Percentiles rank a stretch among this genome's conserved stretches.
Conservation (phyloP, 768 basidiomycete genomes). For the Lactifluus subvellereus region DNA sequence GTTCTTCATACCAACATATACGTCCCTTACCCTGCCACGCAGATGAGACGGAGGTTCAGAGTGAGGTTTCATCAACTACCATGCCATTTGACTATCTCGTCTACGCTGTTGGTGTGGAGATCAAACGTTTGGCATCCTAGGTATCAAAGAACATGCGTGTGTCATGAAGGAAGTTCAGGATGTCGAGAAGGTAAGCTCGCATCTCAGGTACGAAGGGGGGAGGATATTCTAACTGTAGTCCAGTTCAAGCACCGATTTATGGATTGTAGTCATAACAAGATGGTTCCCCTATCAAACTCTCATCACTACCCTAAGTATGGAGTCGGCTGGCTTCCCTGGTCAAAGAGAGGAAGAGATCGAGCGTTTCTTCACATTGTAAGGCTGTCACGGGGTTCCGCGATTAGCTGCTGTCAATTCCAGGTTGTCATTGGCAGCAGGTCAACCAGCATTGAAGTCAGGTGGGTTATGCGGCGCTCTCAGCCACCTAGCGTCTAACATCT, state of each 20-base stretch:
- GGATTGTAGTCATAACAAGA: constrained; percentile 56
- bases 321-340: constrained; percentile 92
- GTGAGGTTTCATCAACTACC: constrained; percentile 63
- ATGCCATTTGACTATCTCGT: constrained; percentile 95
- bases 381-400: neutral
- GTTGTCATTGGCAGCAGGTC: constrained; percentile 95
- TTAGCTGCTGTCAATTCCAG: constrained; percentile 31
- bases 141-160: constrained; percentile 88
- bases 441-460: constrained; percentile 91
- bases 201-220: neutral
- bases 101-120: constrained; percentile 92
- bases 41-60: constrained; percentile 83
- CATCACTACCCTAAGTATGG: constrained; percentile 50
- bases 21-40: constrained; percentile 12
- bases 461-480: constrained; percentile 26
- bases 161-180: constrained; percentile 98
- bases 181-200: constrained; percentile 67
- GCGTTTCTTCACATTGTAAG: constrained; percentile 86
- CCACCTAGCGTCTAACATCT: constrained; percentile 21
- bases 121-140: constrained; percentile 95
- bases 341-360: constrained; percentile 81
- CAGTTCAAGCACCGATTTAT: constrained; percentile 79
- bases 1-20: neutral
- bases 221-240: constrained; percentile 3
- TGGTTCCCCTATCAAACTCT: neutral